These are phyloP conservation scores for Globisporangium irregulare DNA, from an alignment of 352 stramenopile species.

Conservation along the genomic window DNA sequence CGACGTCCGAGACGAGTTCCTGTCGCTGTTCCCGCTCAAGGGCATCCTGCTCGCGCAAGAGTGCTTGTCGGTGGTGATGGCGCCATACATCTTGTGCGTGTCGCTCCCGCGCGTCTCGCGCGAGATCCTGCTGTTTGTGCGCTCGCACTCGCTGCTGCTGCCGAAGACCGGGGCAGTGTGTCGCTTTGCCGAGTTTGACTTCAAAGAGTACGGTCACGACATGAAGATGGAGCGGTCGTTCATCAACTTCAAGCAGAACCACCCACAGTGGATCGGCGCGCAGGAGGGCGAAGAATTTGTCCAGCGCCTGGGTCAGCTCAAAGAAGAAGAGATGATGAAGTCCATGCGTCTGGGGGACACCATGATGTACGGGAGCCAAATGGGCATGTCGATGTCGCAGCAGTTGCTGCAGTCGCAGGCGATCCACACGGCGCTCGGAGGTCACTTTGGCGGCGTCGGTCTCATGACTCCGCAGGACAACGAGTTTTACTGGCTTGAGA, in stretches of 20 bases:
- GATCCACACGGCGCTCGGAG: conserved; percentile 72
- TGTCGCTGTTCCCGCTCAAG: conserved; percentile 93
- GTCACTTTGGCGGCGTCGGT: conserved; percentile 33
- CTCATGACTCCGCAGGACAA: conserved; percentile 66
- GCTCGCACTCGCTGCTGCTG: conserved; percentile 90
- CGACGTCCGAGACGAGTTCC: conserved; percentile 86
- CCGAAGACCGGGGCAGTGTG: conserved; percentile 93
- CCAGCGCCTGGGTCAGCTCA: conserved; percentile 61
- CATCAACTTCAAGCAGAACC: conserved; percentile 95
- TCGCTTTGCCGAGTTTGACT: conserved; percentile 95
- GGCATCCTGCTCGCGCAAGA: conserved; percentile 92
- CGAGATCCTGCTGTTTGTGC: conserved; percentile 93
- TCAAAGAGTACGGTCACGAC: conserved; percentile 92
- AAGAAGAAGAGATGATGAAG: conserved; percentile 85
- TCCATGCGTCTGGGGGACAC: conserved; percentile 83
- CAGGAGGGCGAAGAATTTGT: conserved; percentile 74
- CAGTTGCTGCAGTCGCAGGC: conserved; percentile 86
- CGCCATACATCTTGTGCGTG: conserved; percentile 95
- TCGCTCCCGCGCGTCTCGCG: conserved; percentile 90
- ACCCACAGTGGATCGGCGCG: conserved; percentile 80
- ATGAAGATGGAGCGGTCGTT: conserved; percentile 98
- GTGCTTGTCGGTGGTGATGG: conserved; percentile 91
- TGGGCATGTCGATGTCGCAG: conserved; percentile 74
- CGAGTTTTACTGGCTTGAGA: conserved; percentile 89
- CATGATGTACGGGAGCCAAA: conserved; percentile 68